Evolutionary conservation across 306 rosid species (phyloP).

Genomic region (Cicer judaicum): DNA sequence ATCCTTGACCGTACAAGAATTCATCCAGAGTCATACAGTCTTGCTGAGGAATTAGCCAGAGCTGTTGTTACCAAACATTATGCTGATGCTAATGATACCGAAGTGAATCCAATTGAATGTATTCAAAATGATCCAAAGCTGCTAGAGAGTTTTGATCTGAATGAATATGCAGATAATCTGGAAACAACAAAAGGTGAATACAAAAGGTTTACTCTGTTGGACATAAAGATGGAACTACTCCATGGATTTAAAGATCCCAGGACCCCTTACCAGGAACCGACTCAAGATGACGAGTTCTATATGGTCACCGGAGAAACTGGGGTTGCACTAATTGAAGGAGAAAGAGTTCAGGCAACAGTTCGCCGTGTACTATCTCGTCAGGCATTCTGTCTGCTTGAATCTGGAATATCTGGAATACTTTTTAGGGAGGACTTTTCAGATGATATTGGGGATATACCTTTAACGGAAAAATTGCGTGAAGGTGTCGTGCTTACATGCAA

Average conservation of each 20-base stretch:
- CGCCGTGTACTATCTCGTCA: constrained; percentile 45
- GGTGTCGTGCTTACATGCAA: constrained; percentile 52
- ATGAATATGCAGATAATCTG: constrained; percentile 47
- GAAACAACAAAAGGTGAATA: constrained; percentile 46
- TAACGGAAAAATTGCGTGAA: constrained; percentile 45
- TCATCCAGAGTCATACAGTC: constrained; percentile 60
- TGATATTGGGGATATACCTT: constrained; percentile 45
- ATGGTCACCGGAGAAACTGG: constrained; percentile 56
- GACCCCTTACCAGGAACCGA: constrained; percentile 48
- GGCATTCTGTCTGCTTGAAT: constrained; percentile 53
- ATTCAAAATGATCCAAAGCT: constrained; percentile 50
- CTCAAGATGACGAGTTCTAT: constrained; percentile 53
- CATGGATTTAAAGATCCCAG: constrained; percentile 60
- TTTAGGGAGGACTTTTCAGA: constrained; percentile 55
- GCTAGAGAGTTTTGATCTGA: constrained; percentile 52
- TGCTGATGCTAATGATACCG: constrained; percentile 38
- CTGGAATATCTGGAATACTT: constrained; percentile 52
- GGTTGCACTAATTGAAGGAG: constrained; percentile 50
- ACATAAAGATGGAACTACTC: constrained; percentile 54
- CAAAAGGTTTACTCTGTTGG: constrained; percentile 48
- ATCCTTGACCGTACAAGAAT: constrained; percentile 54
- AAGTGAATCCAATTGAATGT: constrained; percentile 44
- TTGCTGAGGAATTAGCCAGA: constrained; percentile 55
- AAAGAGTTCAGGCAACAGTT: constrained; percentile 55
- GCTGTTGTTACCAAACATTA: constrained; percentile 47